Evolutionary conservation across 2,329 filamentous ascomycete genomes (phyloP).

Genomic region (Shiraia bambusicola): DNA sequence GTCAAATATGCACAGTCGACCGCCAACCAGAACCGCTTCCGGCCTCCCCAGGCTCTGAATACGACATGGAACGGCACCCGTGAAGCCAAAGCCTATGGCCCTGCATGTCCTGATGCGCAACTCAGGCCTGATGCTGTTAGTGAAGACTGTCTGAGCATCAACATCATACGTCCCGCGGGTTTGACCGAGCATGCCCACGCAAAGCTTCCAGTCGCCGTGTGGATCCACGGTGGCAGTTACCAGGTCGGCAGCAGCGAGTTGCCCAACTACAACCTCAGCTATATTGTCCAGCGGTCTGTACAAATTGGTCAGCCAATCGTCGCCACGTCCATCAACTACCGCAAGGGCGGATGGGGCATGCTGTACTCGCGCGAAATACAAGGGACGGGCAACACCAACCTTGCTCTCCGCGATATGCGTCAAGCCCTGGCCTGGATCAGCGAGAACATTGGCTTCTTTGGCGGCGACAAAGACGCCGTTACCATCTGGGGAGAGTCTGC

Average conservation of each 20-base stretch:
- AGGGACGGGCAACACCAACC: conserved; percentile 50
- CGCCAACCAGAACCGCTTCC: conserved; percentile 56
- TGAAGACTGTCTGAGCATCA: conserved; percentile 65
- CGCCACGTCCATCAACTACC: conserved; percentile 44
- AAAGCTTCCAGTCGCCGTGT: conserved; percentile 59
- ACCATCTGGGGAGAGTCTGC: conserved; percentile 52
- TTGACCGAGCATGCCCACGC: conserved; percentile 35
- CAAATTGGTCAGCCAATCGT: conserved; percentile 41
- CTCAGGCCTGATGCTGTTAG: conserved; percentile 33
- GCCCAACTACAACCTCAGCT: conserved; percentile 63
- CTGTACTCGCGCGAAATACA: conserved; percentile 53
- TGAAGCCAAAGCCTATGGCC: conserved; percentile 46
- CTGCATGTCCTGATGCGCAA: conserved; percentile 43
- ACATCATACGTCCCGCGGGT: conserved; percentile 59
- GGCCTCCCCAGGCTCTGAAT: conserved; percentile 53
- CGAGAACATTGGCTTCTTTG: conserved; percentile 48
- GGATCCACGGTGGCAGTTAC: conserved; percentile 57
- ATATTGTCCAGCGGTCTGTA: conserved; percentile 55
- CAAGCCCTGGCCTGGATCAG: conserved; percentile 50
- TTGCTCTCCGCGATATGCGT: conserved; percentile 46
- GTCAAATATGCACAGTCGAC: conserved; percentile 61
- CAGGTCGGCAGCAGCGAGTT: conserved; percentile 48
- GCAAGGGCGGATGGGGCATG: conserved; percentile 70
- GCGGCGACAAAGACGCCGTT: conserved; percentile 45
- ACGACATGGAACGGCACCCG: conserved; percentile 44